Conservation (phyloP, 176 grass and related monocot genomes). For the Cymbopogon citratus region DNA sequence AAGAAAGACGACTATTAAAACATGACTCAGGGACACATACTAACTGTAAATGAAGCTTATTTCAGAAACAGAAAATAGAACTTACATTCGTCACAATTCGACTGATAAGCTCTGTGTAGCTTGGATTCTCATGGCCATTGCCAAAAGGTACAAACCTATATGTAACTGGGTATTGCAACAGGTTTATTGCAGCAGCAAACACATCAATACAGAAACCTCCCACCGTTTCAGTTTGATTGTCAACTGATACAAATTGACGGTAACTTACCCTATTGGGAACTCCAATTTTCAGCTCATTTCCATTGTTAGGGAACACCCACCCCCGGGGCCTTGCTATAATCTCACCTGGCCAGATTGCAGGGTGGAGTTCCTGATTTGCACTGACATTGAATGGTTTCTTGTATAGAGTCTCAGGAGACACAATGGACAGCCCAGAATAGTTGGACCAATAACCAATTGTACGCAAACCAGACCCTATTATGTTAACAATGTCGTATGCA, state of each 20-base stretch:
- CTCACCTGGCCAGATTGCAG: constrained; percentile 77
- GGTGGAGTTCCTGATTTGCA: constrained; percentile 36
- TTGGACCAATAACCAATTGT: constrained; percentile 85
- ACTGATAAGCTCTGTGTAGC: constrained; percentile 46
- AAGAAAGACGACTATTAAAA: neutral
- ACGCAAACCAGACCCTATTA: constrained; percentile 62
- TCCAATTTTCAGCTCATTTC: constrained; percentile 68
- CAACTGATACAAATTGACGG: constrained; percentile 51
- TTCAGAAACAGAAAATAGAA: constrained; percentile 26
- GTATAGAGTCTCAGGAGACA: constrained; percentile 64
- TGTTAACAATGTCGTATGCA: constrained; percentile 77
- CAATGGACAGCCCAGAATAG: constrained; percentile 71
- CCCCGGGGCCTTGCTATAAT: constrained; percentile 51
- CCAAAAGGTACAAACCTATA: constrained; percentile 68
- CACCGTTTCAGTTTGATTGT: constrained; percentile 28
- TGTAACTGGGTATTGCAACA: constrained; percentile 65
- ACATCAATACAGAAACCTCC: constrained; percentile 84
- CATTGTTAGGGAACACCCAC: constrained; percentile 85
- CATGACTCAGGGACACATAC: neutral
- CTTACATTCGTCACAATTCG: constrained; percentile 59
- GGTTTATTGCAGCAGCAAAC: constrained; percentile 71
- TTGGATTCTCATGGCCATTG: constrained; percentile 58
- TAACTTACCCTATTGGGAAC: constrained; percentile 70
- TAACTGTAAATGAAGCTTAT: neutral
- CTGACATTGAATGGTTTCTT: constrained; percentile 41